A percentile compares a stretch with the other conserved stretches of the same genome.
phyloP scores from a whole-genome alignment of 2,329 filamentous ascomycete species.

The Parastagonospora nodorum region DNA sequence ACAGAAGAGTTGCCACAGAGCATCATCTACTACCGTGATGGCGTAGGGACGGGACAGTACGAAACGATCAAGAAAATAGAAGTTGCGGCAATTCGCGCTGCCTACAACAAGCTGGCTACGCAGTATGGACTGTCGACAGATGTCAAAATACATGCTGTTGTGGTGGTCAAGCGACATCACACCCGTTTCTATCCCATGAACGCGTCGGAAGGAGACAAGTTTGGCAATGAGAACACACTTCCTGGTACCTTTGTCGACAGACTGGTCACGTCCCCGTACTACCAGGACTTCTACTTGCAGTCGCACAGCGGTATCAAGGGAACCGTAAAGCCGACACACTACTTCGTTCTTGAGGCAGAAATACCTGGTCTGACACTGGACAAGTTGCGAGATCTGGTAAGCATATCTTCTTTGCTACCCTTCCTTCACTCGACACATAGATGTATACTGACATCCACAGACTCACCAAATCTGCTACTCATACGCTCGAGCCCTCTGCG shows the following conservation, averaged over 20 bases:
- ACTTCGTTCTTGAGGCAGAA: too few species aligned
- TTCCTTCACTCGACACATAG: too few species aligned
- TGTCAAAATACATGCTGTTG: slow-evolving; percentile 37
- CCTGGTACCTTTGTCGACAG: slow-evolving; percentile 39
- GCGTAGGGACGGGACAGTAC: slow-evolving; percentile 15
- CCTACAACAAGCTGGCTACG: not conserved
- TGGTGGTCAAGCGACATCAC: slow-evolving; percentile 50
- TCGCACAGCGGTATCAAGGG: slow-evolving; percentile 34
- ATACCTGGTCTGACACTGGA: too few species aligned
- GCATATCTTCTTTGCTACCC: too few species aligned
- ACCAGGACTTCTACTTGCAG: slow-evolving; percentile 43
- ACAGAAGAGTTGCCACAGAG: too few species aligned
- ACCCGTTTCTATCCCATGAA: slow-evolving; percentile 46
- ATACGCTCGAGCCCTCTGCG: too few species aligned
- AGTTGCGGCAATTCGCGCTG: not conserved
- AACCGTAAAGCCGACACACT: slow-evolving; percentile 37
- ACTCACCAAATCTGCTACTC: too few species aligned
- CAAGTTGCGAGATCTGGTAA: too few species aligned
- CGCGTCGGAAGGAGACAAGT: not conserved
- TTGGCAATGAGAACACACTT: slow-evolving; percentile 25
- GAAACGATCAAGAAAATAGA: not conserved
- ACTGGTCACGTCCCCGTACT: slow-evolving; percentile 29
- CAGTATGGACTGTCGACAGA: not conserved
- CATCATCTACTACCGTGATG: slow-evolving; percentile 35
- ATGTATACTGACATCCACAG: too few species aligned